Evolutionary conservation across 129 eudicot genomes (phyloP).

Genomic region (Saussurea involucrata): DNA sequence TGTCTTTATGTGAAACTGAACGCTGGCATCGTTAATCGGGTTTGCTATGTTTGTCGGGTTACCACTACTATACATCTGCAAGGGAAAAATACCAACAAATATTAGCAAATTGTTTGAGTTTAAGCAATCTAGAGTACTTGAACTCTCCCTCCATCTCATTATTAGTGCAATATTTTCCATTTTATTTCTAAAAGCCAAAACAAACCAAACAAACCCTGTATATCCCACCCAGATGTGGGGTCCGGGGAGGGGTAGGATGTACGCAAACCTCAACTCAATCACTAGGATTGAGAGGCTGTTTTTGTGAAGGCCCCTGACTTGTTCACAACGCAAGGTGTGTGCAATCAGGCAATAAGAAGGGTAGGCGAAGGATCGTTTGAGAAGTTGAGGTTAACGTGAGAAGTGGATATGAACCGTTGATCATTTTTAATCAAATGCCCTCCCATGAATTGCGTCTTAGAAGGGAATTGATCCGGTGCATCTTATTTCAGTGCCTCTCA

Average conservation of each 20-base stretch:
- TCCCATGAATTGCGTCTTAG: no score
- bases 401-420: no score
- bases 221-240: neutral
- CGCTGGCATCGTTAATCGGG: conserved; percentile 89
- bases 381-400: no score
- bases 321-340: neutral
- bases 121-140: neutral
- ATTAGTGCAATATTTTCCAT: neutral
- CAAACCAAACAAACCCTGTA: neutral
- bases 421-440: no score
- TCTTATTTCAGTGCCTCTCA: no score
- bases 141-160: neutral
- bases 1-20: conserved; percentile 84
- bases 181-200: neutral
- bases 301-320: neutral
- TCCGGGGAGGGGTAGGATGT: neutral
- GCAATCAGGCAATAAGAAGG: neutral
- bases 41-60: conserved; percentile 97
- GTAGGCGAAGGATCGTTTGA: no score
- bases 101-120: conserved; percentile 5
- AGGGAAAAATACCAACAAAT: conserved; percentile 2
- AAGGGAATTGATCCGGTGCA: no score
- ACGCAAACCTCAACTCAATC: neutral
- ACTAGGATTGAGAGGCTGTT: neutral
- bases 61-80: conserved; percentile 99